Base-by-base conservation (phyloP, 768 basidiomycete genomes). In the Collybia sordida region DNA sequence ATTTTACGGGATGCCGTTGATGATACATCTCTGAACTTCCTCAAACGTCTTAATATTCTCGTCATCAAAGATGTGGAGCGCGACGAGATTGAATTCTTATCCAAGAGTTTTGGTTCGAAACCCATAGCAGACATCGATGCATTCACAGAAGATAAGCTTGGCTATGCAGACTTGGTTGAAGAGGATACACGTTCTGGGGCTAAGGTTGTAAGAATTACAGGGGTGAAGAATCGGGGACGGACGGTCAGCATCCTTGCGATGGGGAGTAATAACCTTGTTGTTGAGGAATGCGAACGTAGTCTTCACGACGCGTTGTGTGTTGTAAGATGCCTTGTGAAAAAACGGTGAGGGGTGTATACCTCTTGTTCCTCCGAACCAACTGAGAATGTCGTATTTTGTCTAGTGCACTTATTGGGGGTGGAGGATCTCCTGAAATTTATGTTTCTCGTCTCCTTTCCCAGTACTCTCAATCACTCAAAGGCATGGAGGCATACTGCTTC, bases 401-500 rank as follows among this genome's bases (percentile, higher is more conserved):
- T 37, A 77, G 94, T 31, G 95, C 95, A 18, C 75, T 99, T 47
- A 97, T 98, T 61, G 90, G 90, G 35, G 96, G 96, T 50, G 96
- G 96, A 40, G 96, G 96, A 44, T 95, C 97, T 12, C 97, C 97
- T 9, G 97, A 99, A 69, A 98, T 98, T 56, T 93, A 98, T 64
- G 90, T 96, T 37, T 98, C 97, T 9, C 85, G 95, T 44, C 73
- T 90, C 58, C 79, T 99, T 42, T 86, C 92, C 1, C 91, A 97
- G 67, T 82, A 96, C 59, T 85, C 94, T 1, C 93, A 96, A 57
- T 88, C 93, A 1, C 78, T 98, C 53, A 96, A 89, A 69, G 96
- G 97, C 42, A 98, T 98, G 88, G 95, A 98, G 68, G 92, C 96
- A 7, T 98, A 98, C 69, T 98, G 97, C 70, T 97, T 98, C 85